Percentiles rank a stretch among this genome's conserved stretches.
These are phyloP conservation scores for Globisporangium spinosum DNA, from an alignment of 352 stramenopile species.

Conservation along the genomic window DNA sequence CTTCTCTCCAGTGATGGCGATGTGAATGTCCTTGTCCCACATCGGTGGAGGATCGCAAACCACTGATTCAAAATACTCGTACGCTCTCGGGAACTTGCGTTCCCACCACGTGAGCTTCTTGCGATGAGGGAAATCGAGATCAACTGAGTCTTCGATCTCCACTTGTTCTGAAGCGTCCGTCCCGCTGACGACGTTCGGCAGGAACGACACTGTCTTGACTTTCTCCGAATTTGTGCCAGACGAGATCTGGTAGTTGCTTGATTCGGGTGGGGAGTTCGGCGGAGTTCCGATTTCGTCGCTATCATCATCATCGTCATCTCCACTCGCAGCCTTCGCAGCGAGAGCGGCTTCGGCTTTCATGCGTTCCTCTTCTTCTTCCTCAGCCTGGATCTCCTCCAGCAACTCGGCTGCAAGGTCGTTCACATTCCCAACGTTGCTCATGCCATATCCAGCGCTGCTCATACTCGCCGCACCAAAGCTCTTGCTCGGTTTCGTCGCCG, in stretches of 20 bases:
- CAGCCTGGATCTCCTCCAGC: slow-evolving; percentile 41
- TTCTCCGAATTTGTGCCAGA: slow-evolving; percentile 6
- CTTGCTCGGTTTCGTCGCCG: slow-evolving; percentile 18
- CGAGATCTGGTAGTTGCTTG: slow-evolving; percentile 10
- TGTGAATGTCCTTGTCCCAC: slow-evolving; percentile 87
- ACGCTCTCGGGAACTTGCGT: slow-evolving; percentile 36
- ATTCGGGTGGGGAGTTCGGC: slow-evolving; percentile 17
- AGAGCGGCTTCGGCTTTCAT: slow-evolving; percentile 17
- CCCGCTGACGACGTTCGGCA: slow-evolving; percentile 16
- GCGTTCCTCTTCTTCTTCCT: slow-evolving; percentile 40
- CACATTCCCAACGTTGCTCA: slow-evolving; percentile 26
- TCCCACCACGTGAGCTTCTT: slow-evolving; percentile 60
- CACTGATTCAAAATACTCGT: slow-evolving; percentile 63
- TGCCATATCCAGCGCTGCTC: slow-evolving; percentile 27
- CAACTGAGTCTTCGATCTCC: slow-evolving; percentile 53
- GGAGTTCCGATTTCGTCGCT: slow-evolving; percentile 17
- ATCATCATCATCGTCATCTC: slow-evolving; percentile 10
- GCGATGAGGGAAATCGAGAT: slow-evolving; percentile 32
- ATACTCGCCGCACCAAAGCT: slow-evolving; percentile 28
- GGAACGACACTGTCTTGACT: slow-evolving; percentile 19
- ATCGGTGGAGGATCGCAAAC: slow-evolving; percentile 58
- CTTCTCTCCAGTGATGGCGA: slow-evolving; percentile 73
- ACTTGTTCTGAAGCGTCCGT: slow-evolving; percentile 53
- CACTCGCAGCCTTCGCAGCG: slow-evolving; percentile 14
- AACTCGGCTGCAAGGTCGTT: slow-evolving; percentile 47